Conservation (phyloP, 2,329 filamentous ascomycete genomes). For the Sphaerulina populicola region DNA sequence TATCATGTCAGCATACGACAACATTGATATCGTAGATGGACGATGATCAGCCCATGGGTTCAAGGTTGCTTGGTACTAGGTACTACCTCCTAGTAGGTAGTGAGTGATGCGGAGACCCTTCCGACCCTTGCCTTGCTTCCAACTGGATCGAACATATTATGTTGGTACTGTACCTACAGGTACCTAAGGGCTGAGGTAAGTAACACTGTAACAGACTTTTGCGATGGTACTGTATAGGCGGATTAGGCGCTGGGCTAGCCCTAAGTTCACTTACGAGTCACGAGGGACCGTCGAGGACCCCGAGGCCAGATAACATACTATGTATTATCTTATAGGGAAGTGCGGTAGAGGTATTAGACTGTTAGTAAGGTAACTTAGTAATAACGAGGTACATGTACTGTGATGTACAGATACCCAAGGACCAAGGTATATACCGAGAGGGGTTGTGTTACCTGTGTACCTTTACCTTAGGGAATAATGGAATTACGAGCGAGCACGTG, state of each 20-base stretch:
- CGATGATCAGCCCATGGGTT: constrained; percentile 54
- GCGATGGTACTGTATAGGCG: too few relatives aligned
- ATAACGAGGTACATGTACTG: constrained; percentile 2
- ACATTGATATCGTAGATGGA: constrained; percentile 55
- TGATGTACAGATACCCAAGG: too few relatives aligned
- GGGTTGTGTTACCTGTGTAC: not conserved
- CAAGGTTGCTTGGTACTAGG: constrained; percentile 49
- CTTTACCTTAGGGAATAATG: too few relatives aligned
- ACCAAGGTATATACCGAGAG: too few relatives aligned
- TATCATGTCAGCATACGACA: not conserved
- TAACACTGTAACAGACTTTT: constrained; percentile 15
- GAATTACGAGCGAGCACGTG: too few relatives aligned
- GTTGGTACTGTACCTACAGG: constrained; percentile 12
- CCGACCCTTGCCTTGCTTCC: constrained; percentile 49
- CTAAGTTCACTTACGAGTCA: not conserved
- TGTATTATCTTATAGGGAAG: constrained; percentile 15
- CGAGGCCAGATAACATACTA: constrained; percentile 27
- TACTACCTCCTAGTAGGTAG: too few relatives aligned
- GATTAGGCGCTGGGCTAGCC: constrained; percentile 2
- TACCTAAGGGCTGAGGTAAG: constrained; percentile 26
- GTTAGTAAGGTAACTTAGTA: not conserved
- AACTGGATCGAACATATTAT: constrained; percentile 31
- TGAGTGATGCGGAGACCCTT: constrained; percentile 61
- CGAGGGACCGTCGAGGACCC: constrained; percentile 30
- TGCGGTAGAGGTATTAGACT: not conserved